Percentiles rank a stretch among this genome's conserved stretches.
These are phyloP conservation scores for Tolypocladium tropicale DNA, from an alignment of 2,329 filamentous ascomycete species.

Conservation along the genomic window DNA sequence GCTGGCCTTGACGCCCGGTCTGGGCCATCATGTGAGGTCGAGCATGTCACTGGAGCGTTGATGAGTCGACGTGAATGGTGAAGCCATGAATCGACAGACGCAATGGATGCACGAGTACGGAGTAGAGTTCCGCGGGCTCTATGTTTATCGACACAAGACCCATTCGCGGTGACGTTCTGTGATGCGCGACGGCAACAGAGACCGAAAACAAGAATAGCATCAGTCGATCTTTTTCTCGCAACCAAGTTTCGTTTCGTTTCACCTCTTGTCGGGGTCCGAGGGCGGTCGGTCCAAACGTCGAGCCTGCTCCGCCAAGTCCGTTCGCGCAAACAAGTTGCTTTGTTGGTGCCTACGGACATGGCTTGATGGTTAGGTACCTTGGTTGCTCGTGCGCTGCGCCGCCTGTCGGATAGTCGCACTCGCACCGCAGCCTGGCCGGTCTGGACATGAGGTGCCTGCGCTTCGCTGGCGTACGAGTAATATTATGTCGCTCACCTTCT, in stretches of 20 bases:
- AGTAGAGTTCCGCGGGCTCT: no score
- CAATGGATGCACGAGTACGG: no score
- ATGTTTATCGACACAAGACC: no score
- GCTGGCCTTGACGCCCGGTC: neutral
- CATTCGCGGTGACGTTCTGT: neutral
- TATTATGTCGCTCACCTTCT: neutral
- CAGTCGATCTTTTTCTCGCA: no score
- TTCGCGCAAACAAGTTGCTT: neutral
- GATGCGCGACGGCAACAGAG: neutral
- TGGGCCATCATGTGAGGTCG: neutral
- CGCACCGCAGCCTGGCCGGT: neutral
- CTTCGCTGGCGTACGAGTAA: neutral
- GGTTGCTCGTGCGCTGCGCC: neutral
- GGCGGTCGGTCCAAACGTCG: neutral
- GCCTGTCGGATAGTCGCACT: neutral
- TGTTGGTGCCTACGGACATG: no score
- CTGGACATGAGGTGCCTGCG: neutral
- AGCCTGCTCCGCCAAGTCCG: neutral
- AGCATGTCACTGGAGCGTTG: neutral
- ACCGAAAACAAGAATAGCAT: no score
- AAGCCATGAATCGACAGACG: no score
- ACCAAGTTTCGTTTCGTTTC: neutral
- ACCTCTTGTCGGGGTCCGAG: neutral
- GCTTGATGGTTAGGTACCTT: no score
- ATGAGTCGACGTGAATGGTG: no score